phyloP scores from a whole-genome alignment of 257 asterid genomes.

The Ocimum tenuiflorum region DNA sequence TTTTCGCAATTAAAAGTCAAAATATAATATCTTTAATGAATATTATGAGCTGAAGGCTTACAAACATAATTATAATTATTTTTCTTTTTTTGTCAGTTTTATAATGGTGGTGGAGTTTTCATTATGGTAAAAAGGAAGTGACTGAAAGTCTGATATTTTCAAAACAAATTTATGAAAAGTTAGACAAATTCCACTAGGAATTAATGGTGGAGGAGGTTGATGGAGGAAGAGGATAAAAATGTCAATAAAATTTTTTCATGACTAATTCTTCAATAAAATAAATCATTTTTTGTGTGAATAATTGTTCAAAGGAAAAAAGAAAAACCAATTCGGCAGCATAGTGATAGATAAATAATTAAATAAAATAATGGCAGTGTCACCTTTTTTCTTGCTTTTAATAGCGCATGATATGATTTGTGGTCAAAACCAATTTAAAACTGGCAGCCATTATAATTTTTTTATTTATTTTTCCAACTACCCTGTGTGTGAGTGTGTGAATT shows the following conservation, averaged over 20 bases:
- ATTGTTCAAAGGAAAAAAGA: background rate
- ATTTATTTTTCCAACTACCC: slow-evolving; percentile 1
- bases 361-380: no score
- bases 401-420: background rate
- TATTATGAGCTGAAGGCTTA: no score
- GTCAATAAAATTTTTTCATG: background rate
- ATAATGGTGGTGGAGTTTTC: no score
- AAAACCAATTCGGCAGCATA: background rate
- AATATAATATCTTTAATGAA: no score
- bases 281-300: background rate
- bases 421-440: background rate
- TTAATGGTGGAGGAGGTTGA: background rate
- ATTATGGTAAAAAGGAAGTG: no score
- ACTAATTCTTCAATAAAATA: background rate
- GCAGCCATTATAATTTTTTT: background rate
- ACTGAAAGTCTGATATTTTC: no score
- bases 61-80: no score
- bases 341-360: background rate
- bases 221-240: background rate
- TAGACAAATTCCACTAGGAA: no score
- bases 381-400: background rate
- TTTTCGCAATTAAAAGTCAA: no score
- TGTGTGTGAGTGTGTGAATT: background rate
- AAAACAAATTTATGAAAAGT: no score
- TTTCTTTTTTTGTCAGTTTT: no score